Base-by-base conservation (phyloP, 495 filamentous ascomycete genomes). In the Penicillium coprophilum region DNA sequence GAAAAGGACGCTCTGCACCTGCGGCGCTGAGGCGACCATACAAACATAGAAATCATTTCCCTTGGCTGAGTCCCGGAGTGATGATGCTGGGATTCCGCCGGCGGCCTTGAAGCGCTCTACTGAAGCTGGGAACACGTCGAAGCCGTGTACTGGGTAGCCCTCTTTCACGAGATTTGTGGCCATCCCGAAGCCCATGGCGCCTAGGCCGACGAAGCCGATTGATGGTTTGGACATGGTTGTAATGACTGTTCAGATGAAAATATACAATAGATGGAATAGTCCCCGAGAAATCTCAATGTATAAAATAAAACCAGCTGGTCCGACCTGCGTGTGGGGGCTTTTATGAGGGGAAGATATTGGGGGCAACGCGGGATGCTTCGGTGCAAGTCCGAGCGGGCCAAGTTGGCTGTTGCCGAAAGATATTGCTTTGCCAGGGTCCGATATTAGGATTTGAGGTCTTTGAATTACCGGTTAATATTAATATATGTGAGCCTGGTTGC, bases 161-260 rank as follows among this genome's bases (percentile, higher is more conserved):
- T 83, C 71, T 62, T 85, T 86, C 59, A 92, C 72, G 44, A 94
- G 83, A 62, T 91, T 81, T 38, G 84, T 87, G 62, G 90, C 89
- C 87, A 92, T 93, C 59, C 89, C 89, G 66, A 89, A 90, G 64
- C 90, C 90, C 90, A 92, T 94, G 73, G 90, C 89, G 59, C 90
- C 90, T 7, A 94, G 86, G 77, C 90, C 90, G 55, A 89, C 86
- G 73, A 92, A 92, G 59, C 87, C 83, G 52, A 92, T 72, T 46
- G 77, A 72, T 9, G 84, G 79, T 62, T 85, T 77, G 44, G 74
- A 55, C 21, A 36, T 36, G 13, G 41, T n/a, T 38, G 30, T 31
- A 7, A 36, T 36, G 19, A 30, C 10, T 38, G 30, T 31, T 10
- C 4, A 40, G 27, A 20, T 21, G 10, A 4, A 4, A 8, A 19